These are phyloP conservation scores for Collybia nuda DNA, from an alignment of 768 basidiomycete genomes.

Conservation along the genomic window DNA sequence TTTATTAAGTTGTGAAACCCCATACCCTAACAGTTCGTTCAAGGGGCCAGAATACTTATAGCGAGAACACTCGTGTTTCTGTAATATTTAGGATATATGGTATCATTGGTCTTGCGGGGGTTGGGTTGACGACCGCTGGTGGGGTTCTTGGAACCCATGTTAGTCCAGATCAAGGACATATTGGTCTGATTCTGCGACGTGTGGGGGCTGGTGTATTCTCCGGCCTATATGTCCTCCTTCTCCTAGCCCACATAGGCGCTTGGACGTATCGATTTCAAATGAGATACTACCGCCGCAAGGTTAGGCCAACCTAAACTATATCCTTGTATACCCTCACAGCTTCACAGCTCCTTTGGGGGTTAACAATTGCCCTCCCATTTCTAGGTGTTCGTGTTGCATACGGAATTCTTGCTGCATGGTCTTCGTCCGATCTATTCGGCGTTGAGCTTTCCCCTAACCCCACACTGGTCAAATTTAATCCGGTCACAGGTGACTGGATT, in stretches of 20 bases:
- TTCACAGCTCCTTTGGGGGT: conserved; percentile 52
- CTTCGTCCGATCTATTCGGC: conserved; percentile 47
- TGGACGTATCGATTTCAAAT: conserved; percentile 48
- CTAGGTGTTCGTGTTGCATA: conserved; percentile 59
- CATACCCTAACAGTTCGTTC: conserved; percentile 17
- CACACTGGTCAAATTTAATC: conserved; percentile 54
- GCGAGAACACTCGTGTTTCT: conserved; percentile 44
- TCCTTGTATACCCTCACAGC: conserved; percentile 1
- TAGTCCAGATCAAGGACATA: conserved; percentile 26
- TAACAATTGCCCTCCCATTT: conserved; percentile 58
- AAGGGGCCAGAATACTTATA: conserved; percentile 52
- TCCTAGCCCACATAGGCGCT: conserved; percentile 38
- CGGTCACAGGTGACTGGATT: conserved; percentile 56
- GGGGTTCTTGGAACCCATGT: conserved; percentile 42
- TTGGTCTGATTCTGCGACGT: conserved; percentile 40
- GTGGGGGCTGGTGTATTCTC: conserved; percentile 42
- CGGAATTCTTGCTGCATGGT: conserved; percentile 57
- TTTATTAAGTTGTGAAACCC: conserved; percentile 1
- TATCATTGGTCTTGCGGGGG: conserved; percentile 33
- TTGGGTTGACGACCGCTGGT: conserved; percentile 45
- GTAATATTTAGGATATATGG: conserved; percentile 35
- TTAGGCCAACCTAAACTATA: conserved; percentile 20
- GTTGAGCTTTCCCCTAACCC: conserved; percentile 33
- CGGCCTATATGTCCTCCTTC: conserved; percentile 37
- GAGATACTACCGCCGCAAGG: conserved; percentile 44